Evolutionary conservation across 306 rosid genomes (phyloP), one percentile per base, ranked within the genome.

Genomic region (Cicer chorassanicum): DNA sequence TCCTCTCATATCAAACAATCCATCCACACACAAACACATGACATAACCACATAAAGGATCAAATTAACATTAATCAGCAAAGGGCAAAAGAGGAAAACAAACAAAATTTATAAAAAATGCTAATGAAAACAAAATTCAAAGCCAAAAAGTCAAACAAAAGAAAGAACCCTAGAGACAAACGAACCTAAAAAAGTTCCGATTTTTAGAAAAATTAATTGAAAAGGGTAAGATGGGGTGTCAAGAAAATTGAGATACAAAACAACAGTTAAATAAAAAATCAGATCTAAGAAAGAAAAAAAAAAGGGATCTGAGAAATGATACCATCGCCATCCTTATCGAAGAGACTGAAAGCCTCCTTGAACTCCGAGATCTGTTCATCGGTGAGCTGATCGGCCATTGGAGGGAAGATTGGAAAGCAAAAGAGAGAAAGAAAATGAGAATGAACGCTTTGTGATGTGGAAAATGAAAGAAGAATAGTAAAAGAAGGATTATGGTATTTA

Each of bases 301-400:
- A 34, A 68, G 78, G 73, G 84, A 85, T 85, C 88, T 69, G 77
- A 86, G 85, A 75, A 70, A 80, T 4, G 68, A 86, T 45, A 90
- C 96, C 96, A 86, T 90, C 92, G 84, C 96, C 96, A 15, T 90
- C 96, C 90, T 90, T 90, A 72, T 90, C 96, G 86, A 90, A 90
- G 65, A 90, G 96, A 82, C 92, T 88, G 75, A 90, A 90, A 55
- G 96, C 96, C 55, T 90, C 96, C 87, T 90, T 86, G 89, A 90
- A 90, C 86, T 88, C 90, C 1, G 96, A 88, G 89, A 90, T 90
- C 92, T 90, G 92, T 29, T 90, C 96, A 53, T 90, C 92, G 66
- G 92, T 90, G 83, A 90, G 96, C 46, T 90, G 96, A 80, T 90
- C 96, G 43, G 96, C 96, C 96, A 90, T 90, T 57, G 78, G 70